A percentile compares a stretch with the other conserved stretches of the same genome.
These are phyloP conservation scores for Eucalyptus curtisii DNA, from an alignment of 345 rosid genomes.

Conservation along the genomic window DNA sequence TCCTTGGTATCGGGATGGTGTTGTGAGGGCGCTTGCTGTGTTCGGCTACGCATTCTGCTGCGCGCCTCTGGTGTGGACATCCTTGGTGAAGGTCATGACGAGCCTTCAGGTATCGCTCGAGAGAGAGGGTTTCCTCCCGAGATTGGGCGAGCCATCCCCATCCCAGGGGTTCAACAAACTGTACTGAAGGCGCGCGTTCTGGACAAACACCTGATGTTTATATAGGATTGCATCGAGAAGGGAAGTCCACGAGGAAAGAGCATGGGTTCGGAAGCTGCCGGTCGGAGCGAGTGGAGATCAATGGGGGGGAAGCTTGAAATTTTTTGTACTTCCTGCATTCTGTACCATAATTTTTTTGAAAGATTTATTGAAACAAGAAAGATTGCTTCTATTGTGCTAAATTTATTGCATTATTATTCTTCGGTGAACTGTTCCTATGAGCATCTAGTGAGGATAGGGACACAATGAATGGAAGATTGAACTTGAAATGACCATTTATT, in stretches of 20 bases:
- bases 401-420: background rate
- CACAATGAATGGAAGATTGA: background rate
- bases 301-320: background rate
- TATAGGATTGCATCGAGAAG: background rate
- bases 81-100: conserved; percentile 39
- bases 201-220: background rate
- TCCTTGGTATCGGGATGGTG: conserved; percentile 65
- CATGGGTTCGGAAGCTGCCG: background rate
- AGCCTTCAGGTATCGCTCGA: conserved; percentile 60
- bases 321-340: background rate
- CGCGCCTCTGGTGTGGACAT: conserved; percentile 61
- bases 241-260: background rate
- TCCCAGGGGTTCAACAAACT: conserved; percentile 31
- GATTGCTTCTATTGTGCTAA: background rate
- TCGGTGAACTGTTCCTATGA: background rate
- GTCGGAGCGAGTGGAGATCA: background rate
- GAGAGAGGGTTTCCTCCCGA: conserved; percentile 66
- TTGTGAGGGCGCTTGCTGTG: conserved; percentile 56
- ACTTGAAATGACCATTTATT: background rate
- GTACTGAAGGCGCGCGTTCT: conserved; percentile 7
- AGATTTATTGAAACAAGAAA: background rate
- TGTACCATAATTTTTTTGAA: background rate
- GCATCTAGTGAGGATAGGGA: background rate
- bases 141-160: conserved; percentile 38
- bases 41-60: conserved; percentile 66